These are phyloP conservation scores for Stipa capillata DNA, from an alignment of 176 grass and related monocot genomes.

Conservation along the genomic window DNA sequence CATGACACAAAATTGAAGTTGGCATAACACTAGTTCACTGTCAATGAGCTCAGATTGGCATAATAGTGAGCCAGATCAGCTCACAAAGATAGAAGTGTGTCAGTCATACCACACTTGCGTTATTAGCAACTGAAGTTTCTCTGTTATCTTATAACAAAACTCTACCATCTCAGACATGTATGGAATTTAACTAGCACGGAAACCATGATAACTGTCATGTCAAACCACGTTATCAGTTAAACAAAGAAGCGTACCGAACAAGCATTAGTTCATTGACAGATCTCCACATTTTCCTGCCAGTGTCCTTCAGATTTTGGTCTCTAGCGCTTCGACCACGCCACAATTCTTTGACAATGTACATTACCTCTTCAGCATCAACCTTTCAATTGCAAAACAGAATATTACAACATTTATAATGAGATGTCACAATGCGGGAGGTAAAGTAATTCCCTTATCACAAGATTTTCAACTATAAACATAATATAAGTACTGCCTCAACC, in stretches of 20 bases:
- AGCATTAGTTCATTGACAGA: constrained; percentile 94
- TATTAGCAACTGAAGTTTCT: neutral
- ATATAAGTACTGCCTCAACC: neutral
- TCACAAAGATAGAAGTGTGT: neutral
- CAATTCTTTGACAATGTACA: constrained; percentile 94
- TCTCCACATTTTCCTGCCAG: constrained; percentile 90
- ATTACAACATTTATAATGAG: neutral
- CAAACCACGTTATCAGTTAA: neutral
- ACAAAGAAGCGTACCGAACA: constrained; percentile 50
- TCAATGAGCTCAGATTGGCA: neutral
- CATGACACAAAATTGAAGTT: neutral
- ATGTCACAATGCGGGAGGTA: neutral
- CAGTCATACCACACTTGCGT: neutral
- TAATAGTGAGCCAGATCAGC: neutral
- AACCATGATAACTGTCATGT: constrained; percentile 3
- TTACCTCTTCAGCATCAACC: constrained; percentile 90
- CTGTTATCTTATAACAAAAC: neutral
- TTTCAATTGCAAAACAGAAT: constrained; percentile 30
- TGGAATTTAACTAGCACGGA: neutral
- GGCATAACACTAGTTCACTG: neutral
- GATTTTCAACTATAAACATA: neutral
- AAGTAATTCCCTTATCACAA: neutral
- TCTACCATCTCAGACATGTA: neutral
- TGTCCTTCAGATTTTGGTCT: constrained; percentile 70
- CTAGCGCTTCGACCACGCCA: constrained; percentile 93